phyloP scores from a whole-genome alignment of 1,139 yeast species.

The Diutina catenulata region DNA sequence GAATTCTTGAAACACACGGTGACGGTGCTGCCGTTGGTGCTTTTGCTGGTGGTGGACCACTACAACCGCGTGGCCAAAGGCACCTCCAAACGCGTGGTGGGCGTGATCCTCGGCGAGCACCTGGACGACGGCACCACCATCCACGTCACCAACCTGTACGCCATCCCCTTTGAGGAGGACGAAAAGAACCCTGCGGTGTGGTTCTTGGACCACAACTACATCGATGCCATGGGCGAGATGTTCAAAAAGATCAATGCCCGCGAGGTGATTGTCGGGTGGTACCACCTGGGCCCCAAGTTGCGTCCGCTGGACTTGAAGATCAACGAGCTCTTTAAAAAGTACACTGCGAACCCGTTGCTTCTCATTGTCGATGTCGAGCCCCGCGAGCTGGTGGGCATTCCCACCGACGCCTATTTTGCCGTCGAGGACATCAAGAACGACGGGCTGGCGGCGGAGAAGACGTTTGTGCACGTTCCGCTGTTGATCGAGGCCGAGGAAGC shows the following conservation, averaged over 20 bases:
- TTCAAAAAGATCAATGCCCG: constrained; percentile 94
- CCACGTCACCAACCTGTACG: constrained; percentile 67
- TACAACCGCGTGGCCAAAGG: constrained; percentile 72
- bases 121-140: constrained; percentile 32
- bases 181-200: constrained; percentile 88
- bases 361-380: constrained; percentile 90
- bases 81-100: constrained; percentile 74
- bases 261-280: constrained; percentile 96
- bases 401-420: constrained; percentile 92
- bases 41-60: constrained; percentile 90
- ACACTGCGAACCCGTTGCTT: constrained; percentile 71
- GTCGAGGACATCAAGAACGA: constrained; percentile 94
- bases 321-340: constrained; percentile 77
- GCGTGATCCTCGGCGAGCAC: constrained; percentile 83
- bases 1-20: constrained; percentile 45
- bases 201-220: constrained; percentile 94
- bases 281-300: constrained; percentile 93
- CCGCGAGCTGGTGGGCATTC: constrained; percentile 59
- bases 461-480: constrained; percentile 89
- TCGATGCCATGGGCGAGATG: constrained; percentile 97
- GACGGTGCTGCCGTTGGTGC: constrained; percentile 89
- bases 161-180: constrained; percentile 95
- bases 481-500: constrained; percentile 96
- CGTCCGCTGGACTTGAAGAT: constrained; percentile 81
- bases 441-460: constrained; percentile 88